Conservation (phyloP, 2,329 filamentous ascomycete genomes). For the Fusarium hainanense region DNA sequence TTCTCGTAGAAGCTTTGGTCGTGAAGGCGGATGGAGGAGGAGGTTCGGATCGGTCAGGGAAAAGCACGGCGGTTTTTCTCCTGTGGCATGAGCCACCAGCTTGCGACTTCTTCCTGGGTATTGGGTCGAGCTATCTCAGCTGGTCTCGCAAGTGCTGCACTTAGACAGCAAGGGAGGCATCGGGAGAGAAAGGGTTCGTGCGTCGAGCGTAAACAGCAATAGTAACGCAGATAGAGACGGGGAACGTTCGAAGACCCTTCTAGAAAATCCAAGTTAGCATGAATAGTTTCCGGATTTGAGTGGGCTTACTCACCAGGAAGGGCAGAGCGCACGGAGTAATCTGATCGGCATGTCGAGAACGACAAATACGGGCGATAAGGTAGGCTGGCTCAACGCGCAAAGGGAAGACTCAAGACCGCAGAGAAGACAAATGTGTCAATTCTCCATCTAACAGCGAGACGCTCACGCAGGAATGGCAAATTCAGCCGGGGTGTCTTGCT, state of each 20-base stretch:
- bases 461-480: too few relatives aligned
- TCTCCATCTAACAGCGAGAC: too few relatives aligned
- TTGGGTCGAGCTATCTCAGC: background rate
- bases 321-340: background rate
- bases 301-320: background rate
- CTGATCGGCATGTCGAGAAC: background rate
- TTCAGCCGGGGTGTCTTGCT: background rate
- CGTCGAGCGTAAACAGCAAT: background rate
- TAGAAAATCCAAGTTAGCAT: too few relatives aligned
- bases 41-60: background rate
- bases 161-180: fast-evolving
- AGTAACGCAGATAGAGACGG: too few relatives aligned
- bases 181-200: background rate
- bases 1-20: background rate
- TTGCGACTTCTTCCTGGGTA: fast-evolving
- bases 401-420: too few relatives aligned
- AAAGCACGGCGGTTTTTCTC: fast-evolving
- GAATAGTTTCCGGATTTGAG: too few relatives aligned
- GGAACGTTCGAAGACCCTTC: too few relatives aligned
- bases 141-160: background rate
- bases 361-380: too few relatives aligned
- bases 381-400: background rate
- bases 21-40: background rate
- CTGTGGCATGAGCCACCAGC: background rate
- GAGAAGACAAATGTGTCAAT: too few relatives aligned